Conservation (phyloP, 805 yeast species). For the Wickerhamiella bombiphila region DNA sequence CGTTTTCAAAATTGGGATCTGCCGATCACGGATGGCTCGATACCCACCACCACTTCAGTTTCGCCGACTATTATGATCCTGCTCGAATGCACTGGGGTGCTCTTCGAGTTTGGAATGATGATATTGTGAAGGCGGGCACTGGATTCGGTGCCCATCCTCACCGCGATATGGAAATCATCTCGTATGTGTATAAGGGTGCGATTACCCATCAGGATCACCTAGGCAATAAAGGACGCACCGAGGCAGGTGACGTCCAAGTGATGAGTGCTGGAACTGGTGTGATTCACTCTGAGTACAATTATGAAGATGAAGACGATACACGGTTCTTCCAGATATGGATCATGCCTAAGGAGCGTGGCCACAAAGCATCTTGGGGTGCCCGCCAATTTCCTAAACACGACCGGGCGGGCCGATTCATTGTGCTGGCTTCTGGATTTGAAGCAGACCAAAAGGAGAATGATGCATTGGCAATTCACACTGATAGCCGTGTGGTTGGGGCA, state of each 20-base stretch:
- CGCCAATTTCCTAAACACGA: constrained; percentile 10
- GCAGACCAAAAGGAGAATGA: constrained; percentile 8
- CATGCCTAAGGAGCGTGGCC: constrained; percentile 6
- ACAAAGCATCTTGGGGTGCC: constrained; percentile 10
- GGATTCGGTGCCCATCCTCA: constrained; percentile 16
- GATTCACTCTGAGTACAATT: constrained; percentile 13
- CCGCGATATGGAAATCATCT: constrained; percentile 13
- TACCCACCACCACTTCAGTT: constrained; percentile 12
- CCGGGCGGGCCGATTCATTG: constrained; percentile 5
- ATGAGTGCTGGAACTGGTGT: constrained; percentile 15
- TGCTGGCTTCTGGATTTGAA: constrained; percentile 10
- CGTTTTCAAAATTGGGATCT: constrained; percentile 11
- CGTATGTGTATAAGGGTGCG: constrained; percentile 12
- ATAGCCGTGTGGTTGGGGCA: constrained; percentile 10
- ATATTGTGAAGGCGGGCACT: constrained; percentile 8
- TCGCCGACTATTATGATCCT: constrained; percentile 13
- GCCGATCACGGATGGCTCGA: constrained; percentile 14
- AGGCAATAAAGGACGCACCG: constrained; percentile 11
- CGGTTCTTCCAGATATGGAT: constrained; percentile 13
- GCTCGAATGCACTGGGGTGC: constrained; percentile 15
- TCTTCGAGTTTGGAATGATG: constrained; percentile 14
- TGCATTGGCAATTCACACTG: constrained; percentile 12
- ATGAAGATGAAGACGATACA: constrained; percentile 2
- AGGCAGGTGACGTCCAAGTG: constrained; percentile 14
- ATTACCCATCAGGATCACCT: constrained; percentile 12